Base-by-base conservation (phyloP, 345 rosid species). In the Eucalyptus cloeziana region DNA sequence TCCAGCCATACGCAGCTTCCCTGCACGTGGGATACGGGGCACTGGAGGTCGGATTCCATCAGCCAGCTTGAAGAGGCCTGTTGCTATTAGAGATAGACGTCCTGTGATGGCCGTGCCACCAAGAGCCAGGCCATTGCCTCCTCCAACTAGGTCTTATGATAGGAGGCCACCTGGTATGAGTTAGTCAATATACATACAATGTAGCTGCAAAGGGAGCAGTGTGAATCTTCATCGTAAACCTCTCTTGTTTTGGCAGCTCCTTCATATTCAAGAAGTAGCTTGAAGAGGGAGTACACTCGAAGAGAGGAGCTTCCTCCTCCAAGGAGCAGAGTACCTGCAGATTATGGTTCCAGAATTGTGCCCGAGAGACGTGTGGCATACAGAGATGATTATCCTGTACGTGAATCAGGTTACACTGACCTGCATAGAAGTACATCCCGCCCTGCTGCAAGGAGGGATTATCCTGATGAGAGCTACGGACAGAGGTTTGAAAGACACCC, bases 401-500 rank as follows among this genome's bases (percentile, higher is more conserved):
- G 96, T 91, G 94, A 93, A 54, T 91, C 99, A 91, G 94, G 95
- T 83, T 98, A 97, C 90, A 88, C 96, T 49, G 98, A 96, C 89
- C 87, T 94, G 91, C 96, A 95, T 88, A 93, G 98, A 92, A 92
- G 91, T 89, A 89, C 96, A 49, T 91, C 97, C 89, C 97, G 97
- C 81, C 80, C 96, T 89, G 93, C 94, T 54, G 91, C 94, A 88
- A 94, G 98, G 95, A 95, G 99, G 92, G 92, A 97, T 7, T 97
- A 94, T 91, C 94, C 90, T 12, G 99, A 96, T 91, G 99, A 97
- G 92, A 93, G 92, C 87, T 97, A 96, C 89, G 91, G 91, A 64
- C 97, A 95, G 54, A 96, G 98, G 93, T 94, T 93, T 88, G 99
- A 98, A 88, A 95, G 99, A 91, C 94, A 95, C 92, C 92, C 94